Evolutionary conservation across 768 basidiomycete genomes (phyloP).

Genomic region (Collybia sordida): DNA sequence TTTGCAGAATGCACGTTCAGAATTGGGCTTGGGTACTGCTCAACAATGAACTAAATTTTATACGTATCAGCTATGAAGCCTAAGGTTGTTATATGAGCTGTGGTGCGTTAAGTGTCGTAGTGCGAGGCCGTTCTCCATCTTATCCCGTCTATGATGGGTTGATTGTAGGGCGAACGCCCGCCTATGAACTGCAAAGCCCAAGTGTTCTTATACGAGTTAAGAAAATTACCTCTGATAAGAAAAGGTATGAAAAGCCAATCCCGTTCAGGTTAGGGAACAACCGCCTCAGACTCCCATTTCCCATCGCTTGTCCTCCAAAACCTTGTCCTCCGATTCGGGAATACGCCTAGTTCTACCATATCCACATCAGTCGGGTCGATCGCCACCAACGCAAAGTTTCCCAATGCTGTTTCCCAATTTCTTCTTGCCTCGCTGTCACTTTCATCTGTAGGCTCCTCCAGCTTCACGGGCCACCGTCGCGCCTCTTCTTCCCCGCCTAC

Average conservation of each 20-base stretch:
- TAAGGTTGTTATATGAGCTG: no score
- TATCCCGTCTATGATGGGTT: no score
- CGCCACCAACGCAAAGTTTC: slow-evolving; percentile 70
- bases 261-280: slow-evolving; percentile 51
- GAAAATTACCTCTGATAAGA: neutral
- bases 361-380: slow-evolving; percentile 75
- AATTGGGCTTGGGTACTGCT: no score
- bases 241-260: neutral
- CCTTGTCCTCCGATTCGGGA: slow-evolving; percentile 57
- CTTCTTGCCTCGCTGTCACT: slow-evolving; percentile 40
- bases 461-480: slow-evolving; percentile 56
- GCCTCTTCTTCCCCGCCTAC: slow-evolving; percentile 53
- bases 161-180: no score
- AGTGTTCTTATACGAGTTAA: no score
- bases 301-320: slow-evolving; percentile 45
- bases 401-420: slow-evolving; percentile 52
- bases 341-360: slow-evolving; percentile 55
- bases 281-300: slow-evolving; percentile 56
- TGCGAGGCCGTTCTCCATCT: no score
- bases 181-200: neutral
- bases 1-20: no score
- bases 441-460: slow-evolving; percentile 47
- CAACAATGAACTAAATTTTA: no score
- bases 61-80: no score
- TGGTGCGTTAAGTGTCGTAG: no score